phyloP scores from a whole-genome alignment of 805 yeast species.

The Scheffersomyces stipitis region DNA sequence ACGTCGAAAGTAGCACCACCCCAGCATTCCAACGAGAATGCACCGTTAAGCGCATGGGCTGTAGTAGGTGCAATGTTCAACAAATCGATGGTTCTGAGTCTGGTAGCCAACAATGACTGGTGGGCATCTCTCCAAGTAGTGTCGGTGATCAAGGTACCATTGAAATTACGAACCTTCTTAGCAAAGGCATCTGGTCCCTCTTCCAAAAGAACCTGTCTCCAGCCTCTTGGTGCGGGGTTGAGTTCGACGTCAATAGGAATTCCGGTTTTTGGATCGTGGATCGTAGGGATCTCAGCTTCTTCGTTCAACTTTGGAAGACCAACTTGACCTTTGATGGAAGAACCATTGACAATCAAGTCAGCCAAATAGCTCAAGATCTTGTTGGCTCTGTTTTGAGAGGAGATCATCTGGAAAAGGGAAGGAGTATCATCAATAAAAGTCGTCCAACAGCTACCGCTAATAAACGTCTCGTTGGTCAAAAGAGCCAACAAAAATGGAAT shows the following conservation, averaged over 20 bases:
- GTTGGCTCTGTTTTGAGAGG: conserved; percentile 95
- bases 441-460: conserved; percentile 91
- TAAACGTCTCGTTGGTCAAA: conserved; percentile 85
- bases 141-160: conserved; percentile 93
- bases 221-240: conserved; percentile 62
- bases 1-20: conserved; percentile 99
- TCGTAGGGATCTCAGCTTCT: conserved; percentile 72
- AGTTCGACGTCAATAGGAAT: conserved; percentile 56
- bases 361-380: conserved; percentile 88
- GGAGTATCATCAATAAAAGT: conserved; percentile 99
- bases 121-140: conserved; percentile 99
- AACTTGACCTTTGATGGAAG: conserved; percentile 92
- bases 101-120: conserved; percentile 94
- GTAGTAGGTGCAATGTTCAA: conserved; percentile 92
- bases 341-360: conserved; percentile 93
- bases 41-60: conserved; percentile 83
- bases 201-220: conserved; percentile 85
- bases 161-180: conserved; percentile 74
- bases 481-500: conserved; percentile 93
- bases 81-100: conserved; percentile 93
- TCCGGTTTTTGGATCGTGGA: conserved; percentile 63
- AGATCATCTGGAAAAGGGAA: conserved; percentile 87
- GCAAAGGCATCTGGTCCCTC: conserved; percentile 92
- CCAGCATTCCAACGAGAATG: conserved; percentile 98
- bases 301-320: conserved; percentile 82